Conservation (phyloP, 177 flowering plant species). For the Telopea speciosissima region DNA sequence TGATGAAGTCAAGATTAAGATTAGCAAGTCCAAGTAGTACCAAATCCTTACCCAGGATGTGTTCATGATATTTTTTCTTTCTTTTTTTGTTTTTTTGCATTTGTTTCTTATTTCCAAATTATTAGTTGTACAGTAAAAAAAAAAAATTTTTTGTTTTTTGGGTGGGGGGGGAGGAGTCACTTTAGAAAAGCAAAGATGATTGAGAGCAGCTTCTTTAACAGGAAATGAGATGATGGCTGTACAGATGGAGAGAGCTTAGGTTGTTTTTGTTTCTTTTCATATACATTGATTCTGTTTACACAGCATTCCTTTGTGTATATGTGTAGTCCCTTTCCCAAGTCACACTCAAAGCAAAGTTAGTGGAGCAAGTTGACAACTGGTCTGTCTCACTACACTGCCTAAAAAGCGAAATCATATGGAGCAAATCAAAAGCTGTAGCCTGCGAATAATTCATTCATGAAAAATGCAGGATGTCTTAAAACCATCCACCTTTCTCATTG, state of each 20-base stretch:
- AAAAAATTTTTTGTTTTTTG: no score
- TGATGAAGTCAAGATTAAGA: slow-evolving; percentile 53
- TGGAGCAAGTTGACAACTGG: slow-evolving; percentile 12
- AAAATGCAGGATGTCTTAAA: neutral
- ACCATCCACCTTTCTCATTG: slow-evolving; percentile 1
- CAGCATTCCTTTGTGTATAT: neutral
- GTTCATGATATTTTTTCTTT: slow-evolving; percentile 50
- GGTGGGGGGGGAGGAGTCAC: no score
- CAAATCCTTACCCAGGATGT: slow-evolving; percentile 68
- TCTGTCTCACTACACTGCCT: slow-evolving; percentile 6
- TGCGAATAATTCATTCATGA: neutral
- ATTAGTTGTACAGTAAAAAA: neutral
- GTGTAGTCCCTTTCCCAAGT: slow-evolving; percentile 17
- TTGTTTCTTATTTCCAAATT: neutral
- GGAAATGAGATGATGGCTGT: slow-evolving; percentile 12
- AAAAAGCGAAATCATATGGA: slow-evolving; percentile 1
- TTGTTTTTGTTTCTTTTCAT: slow-evolving; percentile 6
- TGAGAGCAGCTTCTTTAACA: slow-evolving; percentile 9
- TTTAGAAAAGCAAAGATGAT: slow-evolving; percentile 11
- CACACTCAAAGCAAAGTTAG: slow-evolving; percentile 4
- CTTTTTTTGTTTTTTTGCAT: neutral
- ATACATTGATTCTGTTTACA: neutral
- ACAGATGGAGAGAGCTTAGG: slow-evolving; percentile 14
- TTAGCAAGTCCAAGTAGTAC: slow-evolving; percentile 30
- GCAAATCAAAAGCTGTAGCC: slow-evolving; percentile 2